Base-by-base conservation (phyloP, 139 green algal genomes). In the Coelastrella sp. region DNA sequence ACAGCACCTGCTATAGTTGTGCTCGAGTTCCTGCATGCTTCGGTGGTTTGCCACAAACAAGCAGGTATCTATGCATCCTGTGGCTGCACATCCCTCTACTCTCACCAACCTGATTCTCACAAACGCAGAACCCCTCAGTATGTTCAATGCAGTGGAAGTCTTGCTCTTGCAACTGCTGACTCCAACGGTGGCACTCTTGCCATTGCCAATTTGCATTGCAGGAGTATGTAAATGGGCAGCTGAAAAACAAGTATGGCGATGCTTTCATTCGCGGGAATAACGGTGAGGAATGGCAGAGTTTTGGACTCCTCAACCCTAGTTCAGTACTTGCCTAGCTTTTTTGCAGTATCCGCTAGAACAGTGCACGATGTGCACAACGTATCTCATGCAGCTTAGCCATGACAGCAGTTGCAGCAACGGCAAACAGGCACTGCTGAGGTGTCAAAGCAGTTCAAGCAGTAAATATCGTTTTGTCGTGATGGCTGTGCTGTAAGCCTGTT, bases 181-280 rank as follows among this genome's bases (percentile, higher is more conserved):
- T 47, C 32, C 32, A 47, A 47, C 32, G 0, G 0, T 47, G 32
- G 32, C 32, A 47, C 32, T 60, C 73, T 54, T 16, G 13, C 73
- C 16, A 3, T 3, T 83, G 23, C 10, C 47, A 54, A 66, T 84
- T 66, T 32, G 82, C 65, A 7, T 32, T 80, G 73, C 94, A 98
- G 96, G 98, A 99, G 92, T 99, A 99, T 91, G 97, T 99, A 3
- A 97, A 99, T 75, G 98, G 98, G 5, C 97, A 99, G 92, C 91
- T 99, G 22, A 99, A 99, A 87, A 99, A 99, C 92, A 99, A 99
- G 90, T 99, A 99, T 87, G 98, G 98, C 0, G 98, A 99, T 92
- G 97, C 96, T 59, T 99, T 99, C 93, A 99, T 99, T 87, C 95
- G 98, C 20, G 98, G 98, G 7, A 99, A 99, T 92, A 99, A 99